Base-by-base conservation (phyloP, 2,329 filamentous ascomycete genomes). In the Boeremia exigua region DNA sequence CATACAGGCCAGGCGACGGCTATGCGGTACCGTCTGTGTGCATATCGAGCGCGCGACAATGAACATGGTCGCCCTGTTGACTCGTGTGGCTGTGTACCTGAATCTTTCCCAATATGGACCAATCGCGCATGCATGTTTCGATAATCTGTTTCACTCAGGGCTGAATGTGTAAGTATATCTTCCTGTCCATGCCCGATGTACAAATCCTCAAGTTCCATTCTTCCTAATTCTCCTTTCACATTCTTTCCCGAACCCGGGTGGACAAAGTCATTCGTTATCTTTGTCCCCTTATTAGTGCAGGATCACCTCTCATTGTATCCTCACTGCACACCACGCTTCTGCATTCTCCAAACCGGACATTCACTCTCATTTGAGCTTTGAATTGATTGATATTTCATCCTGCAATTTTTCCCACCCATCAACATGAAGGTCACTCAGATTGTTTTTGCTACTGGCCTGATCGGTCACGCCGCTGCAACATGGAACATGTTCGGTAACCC, bases 401-500 rank as follows among this genome's bases (percentile, higher is more conserved):
- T 10, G 32, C 14, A 30, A 9, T 23, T 37, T 15, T 23, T 25
- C 25, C 19, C 17, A 3, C 19, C 28, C 17, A 17, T 62, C 73
- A 79, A 47, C 56, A 81, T 78, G 79, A 81, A 75, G 75, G 60
- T 71, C 55, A 70, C 75, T 40, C 63, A 71, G 37, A 71, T 77
- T 62, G 63, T 84, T 59, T 66, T 83, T 59, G 75, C 80, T 48
- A 75, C 80, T 63, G 78, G 80, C 60, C 70, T 82, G 40, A 74
- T 71, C 60, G 70, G 75, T 61, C 78, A 80, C 72, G 79, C 80
- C 66, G 58, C 77, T 62, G 70, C 78, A 42, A 81, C 68, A 66
- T 88, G 84, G 81, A 72, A 76, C 59, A 76, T 78, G 55, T 76
- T 80, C 60, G 79, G 81, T 51, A 68, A 75, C 43, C 75, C 81